Evolutionary conservation across 345 rosid species (phyloP).

Genomic region (Eucalyptus erythrocorys): DNA sequence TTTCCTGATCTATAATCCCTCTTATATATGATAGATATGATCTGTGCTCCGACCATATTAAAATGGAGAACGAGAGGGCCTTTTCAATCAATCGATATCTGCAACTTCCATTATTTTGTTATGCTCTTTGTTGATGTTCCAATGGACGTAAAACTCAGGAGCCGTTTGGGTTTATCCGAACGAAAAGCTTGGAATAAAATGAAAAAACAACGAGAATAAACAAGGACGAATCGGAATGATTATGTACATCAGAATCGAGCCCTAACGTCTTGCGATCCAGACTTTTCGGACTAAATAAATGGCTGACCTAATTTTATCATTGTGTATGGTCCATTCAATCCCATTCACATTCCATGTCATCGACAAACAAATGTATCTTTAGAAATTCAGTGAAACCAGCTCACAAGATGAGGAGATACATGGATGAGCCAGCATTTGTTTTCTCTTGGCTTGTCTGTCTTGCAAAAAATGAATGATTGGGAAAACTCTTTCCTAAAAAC

Average conservation of each 20-base stretch:
- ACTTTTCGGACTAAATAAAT: not conserved
- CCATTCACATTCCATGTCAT: not conserved
- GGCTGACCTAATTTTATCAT: not conserved
- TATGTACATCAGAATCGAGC: not conserved
- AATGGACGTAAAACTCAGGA: not conserved
- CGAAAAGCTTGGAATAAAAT: not conserved
- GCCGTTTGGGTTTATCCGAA: not conserved
- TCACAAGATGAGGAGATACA: not conserved
- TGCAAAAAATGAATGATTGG: no score
- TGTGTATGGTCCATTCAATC: not conserved
- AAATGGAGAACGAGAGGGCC: not conserved
- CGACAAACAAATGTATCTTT: not conserved
- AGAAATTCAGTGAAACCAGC: not conserved
- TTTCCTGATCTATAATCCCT: not conserved
- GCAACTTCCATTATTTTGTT: not conserved
- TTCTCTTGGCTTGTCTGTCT: not conserved
- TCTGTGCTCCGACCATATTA: not conserved
- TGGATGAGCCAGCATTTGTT: not conserved
- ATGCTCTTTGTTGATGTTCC: not conserved
- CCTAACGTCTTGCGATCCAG: not conserved
- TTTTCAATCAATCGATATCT: not conserved
- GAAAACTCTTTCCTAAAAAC: no score
- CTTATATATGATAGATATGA: not conserved
- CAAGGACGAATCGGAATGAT: not conserved
- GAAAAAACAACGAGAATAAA: not conserved